Base-by-base conservation (phyloP, 768 basidiomycete genomes). In the Sarcodon aspratus region DNA sequence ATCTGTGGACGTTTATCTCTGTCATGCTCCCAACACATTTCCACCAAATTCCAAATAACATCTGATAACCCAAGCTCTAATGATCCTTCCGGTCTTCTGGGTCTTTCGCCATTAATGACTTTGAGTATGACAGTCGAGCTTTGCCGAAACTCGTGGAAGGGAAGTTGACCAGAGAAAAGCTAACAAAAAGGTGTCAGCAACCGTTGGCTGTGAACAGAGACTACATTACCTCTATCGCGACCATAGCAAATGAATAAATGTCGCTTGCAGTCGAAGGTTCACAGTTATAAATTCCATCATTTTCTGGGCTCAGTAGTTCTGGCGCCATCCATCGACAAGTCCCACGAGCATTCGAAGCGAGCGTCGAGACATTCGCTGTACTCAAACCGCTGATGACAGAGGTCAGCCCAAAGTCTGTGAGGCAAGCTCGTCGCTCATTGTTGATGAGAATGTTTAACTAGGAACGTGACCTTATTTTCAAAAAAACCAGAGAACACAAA, bases 401-500 rank as follows among this genome's bases (percentile, higher is more conserved):
- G 1, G 55, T 49, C 5, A 56, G 40, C 12, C 55, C 55, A 36
- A 56, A 56, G 32, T 56, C 55, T 15, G 50, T 17, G 7, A 51
- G 34, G 18, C 50, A 47, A 17, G 50, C 50, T 10, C n/a, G 11
- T 10, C 15, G 38, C 7, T 48, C 7, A 1, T 33, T 13, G 31
- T 51, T 47, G 31, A 42, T 42, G 17, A 42, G 40, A 27, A 42
- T 42, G 13, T 42, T 42, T 42, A 13, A 9, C 40, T 42, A 11
- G 1, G 7, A 8, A 42, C 7, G 36, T 27, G 44, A n/a, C 27
- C 8, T 7, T 11, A 21, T 27, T 3, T 31, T 13, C 33, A 34
- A 13, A 27, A 21, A 12, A 27, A n/a, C 10, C 6, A 9, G 17
- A 10, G 18, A 42, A 8, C 40, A 15, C 17, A n/a, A 9, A 5